Conservation (phyloP, 768 basidiomycete genomes). For the Calocera viscosa region DNA sequence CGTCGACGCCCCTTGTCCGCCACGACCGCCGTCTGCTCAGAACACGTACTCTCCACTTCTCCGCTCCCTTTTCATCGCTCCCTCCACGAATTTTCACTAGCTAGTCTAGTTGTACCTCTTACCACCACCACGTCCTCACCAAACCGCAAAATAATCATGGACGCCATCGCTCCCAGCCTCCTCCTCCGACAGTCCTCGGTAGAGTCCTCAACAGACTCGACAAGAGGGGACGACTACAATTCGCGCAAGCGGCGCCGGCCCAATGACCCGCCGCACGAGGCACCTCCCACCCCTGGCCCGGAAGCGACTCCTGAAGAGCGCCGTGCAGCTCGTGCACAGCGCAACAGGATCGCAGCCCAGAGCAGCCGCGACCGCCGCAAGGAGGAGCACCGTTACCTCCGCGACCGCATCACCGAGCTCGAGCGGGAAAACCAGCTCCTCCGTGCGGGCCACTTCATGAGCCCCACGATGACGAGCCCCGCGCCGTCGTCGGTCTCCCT, state of each 20-base stretch:
- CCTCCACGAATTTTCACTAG: background rate
- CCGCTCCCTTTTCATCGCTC: background rate
- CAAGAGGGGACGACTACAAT: background rate
- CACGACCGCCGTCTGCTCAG: constrained; percentile 7
- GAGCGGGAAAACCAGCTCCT: constrained; percentile 64
- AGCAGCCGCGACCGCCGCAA: constrained; percentile 85
- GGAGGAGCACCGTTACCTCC: constrained; percentile 60
- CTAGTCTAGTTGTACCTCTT: constrained; percentile 3
- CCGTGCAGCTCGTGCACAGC: constrained; percentile 76
- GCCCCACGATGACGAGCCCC: constrained; percentile 38
- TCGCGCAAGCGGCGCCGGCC: background rate
- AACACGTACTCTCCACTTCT: constrained; percentile 3
- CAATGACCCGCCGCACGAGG: constrained; percentile 5
- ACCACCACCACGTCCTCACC: background rate
- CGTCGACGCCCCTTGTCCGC: background rate
- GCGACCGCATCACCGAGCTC: constrained; percentile 54
- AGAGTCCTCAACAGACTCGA: background rate
- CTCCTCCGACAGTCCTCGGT: background rate
- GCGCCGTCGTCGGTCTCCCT: constrained; percentile 26
- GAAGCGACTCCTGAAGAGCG: constrained; percentile 51
- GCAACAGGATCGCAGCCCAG: constrained; percentile 88
- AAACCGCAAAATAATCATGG: background rate
- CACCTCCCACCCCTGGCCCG: background rate
- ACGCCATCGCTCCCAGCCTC: background rate
- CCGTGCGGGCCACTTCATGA: constrained; percentile 19